A percentile compares a stretch with the other conserved stretches of the same genome.
These are phyloP conservation scores for Trichophyton rubrum DNA, from an alignment of 2,329 filamentous ascomycete genomes.

Conservation along the genomic window DNA sequence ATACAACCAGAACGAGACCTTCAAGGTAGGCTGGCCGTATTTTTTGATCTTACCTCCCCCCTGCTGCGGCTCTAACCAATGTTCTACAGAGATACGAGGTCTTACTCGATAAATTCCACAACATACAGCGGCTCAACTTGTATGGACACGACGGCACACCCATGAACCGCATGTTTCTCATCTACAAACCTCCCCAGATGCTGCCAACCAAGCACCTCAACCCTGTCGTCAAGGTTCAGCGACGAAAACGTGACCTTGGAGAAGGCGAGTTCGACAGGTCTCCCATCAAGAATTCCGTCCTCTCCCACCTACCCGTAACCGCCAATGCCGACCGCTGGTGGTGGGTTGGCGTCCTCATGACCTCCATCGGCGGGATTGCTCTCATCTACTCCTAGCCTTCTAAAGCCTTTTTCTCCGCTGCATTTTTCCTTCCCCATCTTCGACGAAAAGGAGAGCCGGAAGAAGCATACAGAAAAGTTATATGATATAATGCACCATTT, in stretches of 20 bases:
- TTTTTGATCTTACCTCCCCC: background rate
- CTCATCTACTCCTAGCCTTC: constrained; percentile 18
- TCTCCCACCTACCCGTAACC: constrained; percentile 20
- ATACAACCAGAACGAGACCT: constrained; percentile 52
- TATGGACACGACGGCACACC: constrained; percentile 52
- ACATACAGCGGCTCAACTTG: constrained; percentile 51
- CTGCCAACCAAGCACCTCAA: constrained; percentile 56
- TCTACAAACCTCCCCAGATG: constrained; percentile 53
- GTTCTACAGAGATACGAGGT: constrained; percentile 29
- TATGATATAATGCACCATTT: constrained; percentile 5
- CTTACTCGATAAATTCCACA: constrained; percentile 48
- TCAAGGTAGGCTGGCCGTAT: constrained; percentile 40
- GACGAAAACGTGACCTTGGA: constrained; percentile 23
- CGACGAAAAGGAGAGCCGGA: background rate
- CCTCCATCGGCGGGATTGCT: constrained; percentile 31
- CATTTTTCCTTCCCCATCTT: background rate
- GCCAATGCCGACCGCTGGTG: constrained; percentile 33
- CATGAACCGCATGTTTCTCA: constrained; percentile 56
- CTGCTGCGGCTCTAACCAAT: background rate
- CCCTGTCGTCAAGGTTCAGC: constrained; percentile 32
- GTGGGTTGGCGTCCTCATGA: constrained; percentile 39
- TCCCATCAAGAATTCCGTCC: constrained; percentile 19
- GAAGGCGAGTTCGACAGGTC: constrained; percentile 10
- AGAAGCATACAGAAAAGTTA: background rate
- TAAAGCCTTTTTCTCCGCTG: background rate